phyloP scores from a whole-genome alignment of 2,329 filamentous ascomycete species.

The Aureobasidium sp. region DNA sequence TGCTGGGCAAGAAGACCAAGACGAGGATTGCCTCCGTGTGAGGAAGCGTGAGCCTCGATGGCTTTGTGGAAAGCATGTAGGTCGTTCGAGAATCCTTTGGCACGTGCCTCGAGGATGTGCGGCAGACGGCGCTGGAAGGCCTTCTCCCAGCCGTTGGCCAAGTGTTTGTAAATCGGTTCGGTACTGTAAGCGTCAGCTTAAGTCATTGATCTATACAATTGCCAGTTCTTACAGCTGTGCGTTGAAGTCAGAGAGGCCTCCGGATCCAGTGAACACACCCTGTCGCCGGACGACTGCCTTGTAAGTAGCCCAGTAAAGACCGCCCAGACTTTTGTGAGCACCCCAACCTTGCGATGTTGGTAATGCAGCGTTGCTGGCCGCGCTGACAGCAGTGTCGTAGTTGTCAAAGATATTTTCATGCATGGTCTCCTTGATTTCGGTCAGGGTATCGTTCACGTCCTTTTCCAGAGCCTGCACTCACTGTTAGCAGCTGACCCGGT shows the following conservation, averaged over 20 bases:
- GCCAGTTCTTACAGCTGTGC: conserved; percentile 25
- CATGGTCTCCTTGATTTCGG: conserved; percentile 36
- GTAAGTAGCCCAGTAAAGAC: conserved; percentile 48
- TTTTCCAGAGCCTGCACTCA: conserved; percentile 33
- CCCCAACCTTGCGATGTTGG: conserved; percentile 33
- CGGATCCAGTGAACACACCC: conserved; percentile 39
- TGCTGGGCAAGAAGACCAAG: conserved; percentile 37
- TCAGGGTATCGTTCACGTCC: conserved; percentile 34
- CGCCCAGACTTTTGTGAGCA: conserved; percentile 37
- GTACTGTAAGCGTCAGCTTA: background rate
- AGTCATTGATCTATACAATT: background rate
- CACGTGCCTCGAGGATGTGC: conserved; percentile 34
- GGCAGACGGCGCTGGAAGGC: conserved; percentile 40
- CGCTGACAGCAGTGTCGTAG: conserved; percentile 34
- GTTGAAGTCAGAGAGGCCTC: conserved; percentile 38
- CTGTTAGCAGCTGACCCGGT: conserved; percentile 7
- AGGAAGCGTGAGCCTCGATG: conserved; percentile 34
- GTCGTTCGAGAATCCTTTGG: conserved; percentile 26
- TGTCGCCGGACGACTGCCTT: conserved; percentile 48
- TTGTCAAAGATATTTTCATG: conserved; percentile 42
- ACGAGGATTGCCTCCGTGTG: conserved; percentile 35
- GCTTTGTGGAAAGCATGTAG: conserved; percentile 38
- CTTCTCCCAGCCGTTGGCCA: conserved; percentile 39
- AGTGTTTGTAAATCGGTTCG: conserved; percentile 34
- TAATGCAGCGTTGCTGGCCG: conserved; percentile 34